phyloP scores from a whole-genome alignment of 148 eudicot genomes.

The Nyssa sinensis region DNA sequence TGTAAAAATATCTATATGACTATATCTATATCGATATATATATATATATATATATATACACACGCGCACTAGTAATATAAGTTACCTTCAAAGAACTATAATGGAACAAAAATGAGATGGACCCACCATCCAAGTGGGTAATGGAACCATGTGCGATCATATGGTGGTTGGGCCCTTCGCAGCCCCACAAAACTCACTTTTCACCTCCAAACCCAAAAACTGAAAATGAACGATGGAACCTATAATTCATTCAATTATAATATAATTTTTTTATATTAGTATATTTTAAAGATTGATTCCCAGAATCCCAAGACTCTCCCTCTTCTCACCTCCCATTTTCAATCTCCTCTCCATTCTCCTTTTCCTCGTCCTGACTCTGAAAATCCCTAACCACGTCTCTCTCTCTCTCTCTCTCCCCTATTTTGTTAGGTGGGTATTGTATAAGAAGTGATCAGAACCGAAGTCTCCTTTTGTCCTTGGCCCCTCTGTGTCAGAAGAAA shows the following conservation, averaged over 20 bases:
- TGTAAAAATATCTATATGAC: too few species aligned
- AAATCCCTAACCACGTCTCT: constrained; percentile 22
- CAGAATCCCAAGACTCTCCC: not conserved
- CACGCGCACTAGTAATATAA: not conserved
- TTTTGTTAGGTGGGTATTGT: constrained; percentile 40
- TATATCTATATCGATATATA: not conserved
- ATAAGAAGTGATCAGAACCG: constrained; percentile 26
- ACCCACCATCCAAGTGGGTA: constrained; percentile 51
- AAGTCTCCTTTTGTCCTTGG: constrained; percentile 41
- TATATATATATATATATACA: too few species aligned
- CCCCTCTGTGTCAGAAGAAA: constrained; percentile 47
- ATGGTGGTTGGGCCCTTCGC: constrained; percentile 70
- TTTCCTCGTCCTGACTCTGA: constrained; percentile 19
- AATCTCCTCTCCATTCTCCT: constrained; percentile 4
- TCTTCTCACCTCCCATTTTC: not conserved
- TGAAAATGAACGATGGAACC: constrained; percentile 22
- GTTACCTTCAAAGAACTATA: not conserved
- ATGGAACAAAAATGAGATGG: constrained; percentile 9
- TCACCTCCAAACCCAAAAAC: constrained; percentile 12
- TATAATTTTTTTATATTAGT: not conserved
- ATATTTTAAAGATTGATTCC: constrained; percentile 11
- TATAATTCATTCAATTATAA: not conserved
- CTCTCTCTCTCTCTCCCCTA: constrained; percentile 8
- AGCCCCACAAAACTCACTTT: constrained; percentile 41
- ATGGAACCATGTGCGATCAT: constrained; percentile 89